Evolutionary conservation across 805 yeast species (phyloP).

Genomic region (Saccharomyces jurei): DNA sequence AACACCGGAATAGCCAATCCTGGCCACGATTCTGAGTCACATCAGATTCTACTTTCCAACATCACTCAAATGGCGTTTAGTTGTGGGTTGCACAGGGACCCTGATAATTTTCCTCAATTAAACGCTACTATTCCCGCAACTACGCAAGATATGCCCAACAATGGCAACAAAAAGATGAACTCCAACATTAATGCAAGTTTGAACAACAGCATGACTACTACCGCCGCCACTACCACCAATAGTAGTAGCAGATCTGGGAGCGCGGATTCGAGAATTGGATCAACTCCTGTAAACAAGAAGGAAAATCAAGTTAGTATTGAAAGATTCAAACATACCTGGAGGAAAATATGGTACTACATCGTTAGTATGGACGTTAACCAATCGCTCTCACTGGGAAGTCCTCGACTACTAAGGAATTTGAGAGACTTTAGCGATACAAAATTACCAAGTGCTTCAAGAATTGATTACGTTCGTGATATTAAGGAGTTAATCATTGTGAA

Average conservation of each 20-base stretch:
- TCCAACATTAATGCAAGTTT: neutral
- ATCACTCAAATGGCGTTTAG: constrained; percentile 59
- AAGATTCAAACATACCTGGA: constrained; percentile 40
- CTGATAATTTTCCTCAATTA: constrained; percentile 42
- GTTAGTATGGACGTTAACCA: constrained; percentile 37
- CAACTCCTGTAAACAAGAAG: constrained; percentile 12
- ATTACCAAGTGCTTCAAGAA: constrained; percentile 34
- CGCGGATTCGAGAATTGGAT: constrained; percentile 3
- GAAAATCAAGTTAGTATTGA: constrained; percentile 27
- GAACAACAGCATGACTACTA: neutral
- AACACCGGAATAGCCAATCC: constrained; percentile 6
- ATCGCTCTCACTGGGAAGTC: constrained; percentile 36
- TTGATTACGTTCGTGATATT: constrained; percentile 31
- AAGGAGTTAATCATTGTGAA: constrained; percentile 42
- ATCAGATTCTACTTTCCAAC: constrained; percentile 47
- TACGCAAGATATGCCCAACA: constrained; percentile 7
- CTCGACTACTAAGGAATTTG: constrained; percentile 32
- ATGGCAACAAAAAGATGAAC: constrained; percentile 2
- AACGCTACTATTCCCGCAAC: constrained; percentile 19
- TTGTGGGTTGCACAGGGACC: constrained; percentile 63
- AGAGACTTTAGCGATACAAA: constrained; percentile 37
- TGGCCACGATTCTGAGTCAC: constrained; percentile 46
- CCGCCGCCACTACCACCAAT: constrained; percentile 2
- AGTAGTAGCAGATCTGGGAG: constrained; percentile 3
- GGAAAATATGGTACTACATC: constrained; percentile 51